phyloP scores from a whole-genome alignment of 768 basidiomycete genomes.

The Suillus paluster region DNA sequence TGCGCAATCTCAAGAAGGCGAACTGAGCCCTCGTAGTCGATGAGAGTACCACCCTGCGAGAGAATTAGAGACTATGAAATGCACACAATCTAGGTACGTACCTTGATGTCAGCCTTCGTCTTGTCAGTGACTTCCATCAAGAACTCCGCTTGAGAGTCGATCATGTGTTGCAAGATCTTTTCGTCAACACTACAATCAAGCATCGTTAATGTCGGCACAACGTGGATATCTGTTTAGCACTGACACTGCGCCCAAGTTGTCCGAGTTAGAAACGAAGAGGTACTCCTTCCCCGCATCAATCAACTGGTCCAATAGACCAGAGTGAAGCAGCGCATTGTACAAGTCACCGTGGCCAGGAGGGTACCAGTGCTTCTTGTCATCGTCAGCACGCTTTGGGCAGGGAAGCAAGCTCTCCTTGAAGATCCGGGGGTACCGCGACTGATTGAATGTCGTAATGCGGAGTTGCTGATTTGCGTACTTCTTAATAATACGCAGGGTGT shows the following conservation, averaged over 20 bases:
- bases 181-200: constrained; percentile 58
- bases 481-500: constrained; percentile 77
- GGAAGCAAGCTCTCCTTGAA: constrained; percentile 71
- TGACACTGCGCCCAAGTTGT: constrained; percentile 72
- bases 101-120: constrained; percentile 81
- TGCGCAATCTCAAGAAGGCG: constrained; percentile 79
- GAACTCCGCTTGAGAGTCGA: constrained; percentile 66
- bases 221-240: constrained; percentile 18
- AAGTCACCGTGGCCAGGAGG: constrained; percentile 79
- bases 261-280: constrained; percentile 79
- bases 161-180: constrained; percentile 69
- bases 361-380: constrained; percentile 76
- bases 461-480: constrained; percentile 83
- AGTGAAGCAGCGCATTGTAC: constrained; percentile 72
- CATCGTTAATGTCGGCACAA: constrained; percentile 9
- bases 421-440: constrained; percentile 76
- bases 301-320: constrained; percentile 74
- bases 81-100: background rate
- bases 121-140: constrained; percentile 83
- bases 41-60: constrained; percentile 60
- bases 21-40: constrained; percentile 69
- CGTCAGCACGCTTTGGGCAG: constrained; percentile 56
- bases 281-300: constrained; percentile 76
- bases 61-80: background rate
- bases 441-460: constrained; percentile 72